Percentiles rank a stretch among this genome's conserved stretches.
phyloP scores from a whole-genome alignment of 2,329 filamentous ascomycete species.

The Phialophora verrucosa region DNA sequence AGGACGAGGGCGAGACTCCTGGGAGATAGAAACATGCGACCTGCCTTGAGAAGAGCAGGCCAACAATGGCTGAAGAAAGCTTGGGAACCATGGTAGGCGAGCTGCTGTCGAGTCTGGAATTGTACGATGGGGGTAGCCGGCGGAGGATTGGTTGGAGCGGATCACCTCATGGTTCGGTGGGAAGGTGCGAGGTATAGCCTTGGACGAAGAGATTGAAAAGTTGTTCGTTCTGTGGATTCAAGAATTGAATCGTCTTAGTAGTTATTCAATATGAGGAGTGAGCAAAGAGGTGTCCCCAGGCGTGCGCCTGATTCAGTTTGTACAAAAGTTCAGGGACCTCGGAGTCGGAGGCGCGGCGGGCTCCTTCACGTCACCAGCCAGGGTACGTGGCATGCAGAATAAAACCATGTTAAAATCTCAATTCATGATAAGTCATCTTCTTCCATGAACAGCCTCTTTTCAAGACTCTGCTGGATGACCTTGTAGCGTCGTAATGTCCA shows the following conservation, averaged over 20 bases:
- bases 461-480: neutral
- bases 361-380: slow-evolving; percentile 1
- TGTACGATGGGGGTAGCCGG: neutral
- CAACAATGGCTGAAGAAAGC: slow-evolving; percentile 19
- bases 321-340: neutral
- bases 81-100: slow-evolving; percentile 22
- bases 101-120: slow-evolving; percentile 1
- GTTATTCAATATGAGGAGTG: neutral
- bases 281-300: neutral
- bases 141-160: slow-evolving; percentile 2
- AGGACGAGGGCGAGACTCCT: slow-evolving; percentile 91
- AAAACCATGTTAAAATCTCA: neutral
- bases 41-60: slow-evolving; percentile 21
- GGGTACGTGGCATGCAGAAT: neutral
- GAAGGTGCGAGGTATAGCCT: neutral
- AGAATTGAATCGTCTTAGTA: neutral
- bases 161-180: slow-evolving; percentile 14
- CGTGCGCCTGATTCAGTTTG: neutral
- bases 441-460: neutral
- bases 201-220: neutral
- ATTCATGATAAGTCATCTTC: slow-evolving; percentile 5
- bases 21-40: slow-evolving; percentile 84
- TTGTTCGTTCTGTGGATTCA: neutral
- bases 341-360: slow-evolving; percentile 2
- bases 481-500: neutral